A percentile compares a stretch with the other conserved stretches of the same genome.
These are phyloP conservation scores for Teunomyces panamensis DNA, from an alignment of 805 yeast species.

Conservation along the genomic window DNA sequence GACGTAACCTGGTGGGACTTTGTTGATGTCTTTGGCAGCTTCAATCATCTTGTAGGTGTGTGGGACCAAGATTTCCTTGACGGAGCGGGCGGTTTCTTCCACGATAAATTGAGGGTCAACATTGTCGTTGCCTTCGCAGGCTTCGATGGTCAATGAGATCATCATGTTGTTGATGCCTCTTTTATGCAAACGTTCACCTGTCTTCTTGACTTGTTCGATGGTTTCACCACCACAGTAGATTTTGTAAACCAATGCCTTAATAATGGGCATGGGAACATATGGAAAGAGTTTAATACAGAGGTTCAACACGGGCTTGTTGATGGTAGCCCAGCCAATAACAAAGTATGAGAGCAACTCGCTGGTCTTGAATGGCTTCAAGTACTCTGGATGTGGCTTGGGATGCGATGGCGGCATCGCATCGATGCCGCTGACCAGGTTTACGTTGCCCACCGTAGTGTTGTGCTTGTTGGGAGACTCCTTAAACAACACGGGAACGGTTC, in stretches of 20 bases:
- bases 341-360: conserved; percentile 62
- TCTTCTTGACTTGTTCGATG: conserved; percentile 61
- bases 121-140: conserved; percentile 74
- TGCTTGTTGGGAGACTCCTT: conserved; percentile 22
- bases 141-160: conserved; percentile 92
- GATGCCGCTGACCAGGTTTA: conserved; percentile 4
- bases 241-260: conserved; percentile 72
- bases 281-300: conserved; percentile 67
- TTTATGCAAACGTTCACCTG: conserved; percentile 63
- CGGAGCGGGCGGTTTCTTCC: conserved; percentile 60
- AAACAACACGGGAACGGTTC: conserved; percentile 9
- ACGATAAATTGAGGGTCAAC: conserved; percentile 60
- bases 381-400: conserved; percentile 17
- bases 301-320: conserved; percentile 60
- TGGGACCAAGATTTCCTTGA: conserved; percentile 66
- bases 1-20: conserved; percentile 85
- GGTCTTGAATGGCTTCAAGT: conserved; percentile 51
- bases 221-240: conserved; percentile 90
- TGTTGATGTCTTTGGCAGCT: conserved; percentile 45
- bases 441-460: conserved; percentile 13
- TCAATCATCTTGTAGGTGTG: conserved; percentile 62
- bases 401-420: conserved; percentile 3
- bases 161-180: conserved; percentile 91
- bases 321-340: conserved; percentile 66
- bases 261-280: conserved; percentile 65